Base-by-base conservation (phyloP, 106 monocot species). In the Triglochin maritima region DNA sequence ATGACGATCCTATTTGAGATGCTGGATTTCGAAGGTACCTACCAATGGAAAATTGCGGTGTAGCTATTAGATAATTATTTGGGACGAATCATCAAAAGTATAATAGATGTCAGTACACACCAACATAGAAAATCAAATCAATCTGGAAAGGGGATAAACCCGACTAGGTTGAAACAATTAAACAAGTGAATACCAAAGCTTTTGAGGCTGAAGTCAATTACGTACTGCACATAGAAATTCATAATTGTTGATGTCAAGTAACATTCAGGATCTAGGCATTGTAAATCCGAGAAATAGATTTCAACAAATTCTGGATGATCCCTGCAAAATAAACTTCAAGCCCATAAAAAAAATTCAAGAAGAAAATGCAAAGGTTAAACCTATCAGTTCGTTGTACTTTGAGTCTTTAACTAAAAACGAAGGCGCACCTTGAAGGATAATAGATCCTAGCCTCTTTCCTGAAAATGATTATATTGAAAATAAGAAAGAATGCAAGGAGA, bases 201-300 rank as follows among this genome's bases (percentile, higher is more conserved):
- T 29, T 29, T 29, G 29, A 29, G 29, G 0, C 1, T 29, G 29
- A 29, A 29, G 7, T 6, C 44, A 13, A 54, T 12, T 47, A 72
- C 90, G 84, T 76, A 96, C 96, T 49, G 72, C 55, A 96, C 91
- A 68, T 86, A 96, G 72, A 88, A 96, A 72, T 91, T 91, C 88
- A 96, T 86, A 71, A 96, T 86, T 57, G 81, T 72, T 70, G 96
- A 96, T 48, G 90, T 81, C 50, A 91, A 63, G 67, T 80, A 88
- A 49, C 76, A 78, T 65, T 80, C 81, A 59, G 96, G 91, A 50
- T 84, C 80, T n/a, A 96, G 74, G 72, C 96, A 96, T 76, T 86
- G 84, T 42, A 96, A 64, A 70, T 91, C 96, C 44, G 71, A 61
- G 55, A 50, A 75, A 79, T 60, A 80, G 62, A 96, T 62, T 79